Conservation (phyloP, 2,329 filamentous ascomycete species). For the Colletotrichum magnum region DNA sequence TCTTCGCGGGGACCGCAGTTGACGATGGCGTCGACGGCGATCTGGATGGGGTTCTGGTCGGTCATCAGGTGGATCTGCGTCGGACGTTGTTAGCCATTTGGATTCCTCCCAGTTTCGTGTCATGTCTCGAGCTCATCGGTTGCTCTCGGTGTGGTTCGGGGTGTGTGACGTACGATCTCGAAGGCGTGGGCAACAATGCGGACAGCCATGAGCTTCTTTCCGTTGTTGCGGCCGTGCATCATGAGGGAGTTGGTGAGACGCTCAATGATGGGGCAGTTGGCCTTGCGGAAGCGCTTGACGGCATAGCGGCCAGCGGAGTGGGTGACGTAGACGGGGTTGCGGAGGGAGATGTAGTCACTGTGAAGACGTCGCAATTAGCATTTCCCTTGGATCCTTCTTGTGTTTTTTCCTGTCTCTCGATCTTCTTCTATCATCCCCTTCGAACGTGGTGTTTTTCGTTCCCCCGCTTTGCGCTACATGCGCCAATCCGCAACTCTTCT, state of each 20-base stretch:
- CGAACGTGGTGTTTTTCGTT: too few relatives aligned
- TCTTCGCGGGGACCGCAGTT: conserved; percentile 99
- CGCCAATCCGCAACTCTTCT: background rate
- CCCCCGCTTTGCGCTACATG: too few relatives aligned
- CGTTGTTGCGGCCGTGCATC: conserved; percentile 99
- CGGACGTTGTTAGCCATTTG: conserved; percentile 46
- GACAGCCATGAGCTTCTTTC: conserved; percentile 99
- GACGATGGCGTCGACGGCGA: conserved; percentile 99
- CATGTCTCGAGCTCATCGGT: background rate
- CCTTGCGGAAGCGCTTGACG: conserved; percentile 99
- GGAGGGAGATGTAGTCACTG: conserved; percentile 99
- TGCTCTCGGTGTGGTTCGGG: conserved; percentile 11
- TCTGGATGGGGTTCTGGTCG: conserved; percentile 99
- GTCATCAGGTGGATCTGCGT: conserved; percentile 99
- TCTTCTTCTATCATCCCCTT: too few relatives aligned
- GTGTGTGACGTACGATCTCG: conserved; percentile 87
- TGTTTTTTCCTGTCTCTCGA: background rate
- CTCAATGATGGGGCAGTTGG: conserved; percentile 99
- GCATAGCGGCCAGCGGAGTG: conserved; percentile 99
- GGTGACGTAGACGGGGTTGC: conserved; percentile 98
- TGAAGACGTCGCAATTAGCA: conserved; percentile 51
- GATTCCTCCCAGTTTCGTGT: conserved; percentile 20
- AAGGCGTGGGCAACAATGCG: conserved; percentile 99
- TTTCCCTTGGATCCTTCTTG: conserved; percentile 34
- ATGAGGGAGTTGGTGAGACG: conserved; percentile 99